Conservation (phyloP, 768 basidiomycete genomes). For the Mycena capillaripes region DNA sequence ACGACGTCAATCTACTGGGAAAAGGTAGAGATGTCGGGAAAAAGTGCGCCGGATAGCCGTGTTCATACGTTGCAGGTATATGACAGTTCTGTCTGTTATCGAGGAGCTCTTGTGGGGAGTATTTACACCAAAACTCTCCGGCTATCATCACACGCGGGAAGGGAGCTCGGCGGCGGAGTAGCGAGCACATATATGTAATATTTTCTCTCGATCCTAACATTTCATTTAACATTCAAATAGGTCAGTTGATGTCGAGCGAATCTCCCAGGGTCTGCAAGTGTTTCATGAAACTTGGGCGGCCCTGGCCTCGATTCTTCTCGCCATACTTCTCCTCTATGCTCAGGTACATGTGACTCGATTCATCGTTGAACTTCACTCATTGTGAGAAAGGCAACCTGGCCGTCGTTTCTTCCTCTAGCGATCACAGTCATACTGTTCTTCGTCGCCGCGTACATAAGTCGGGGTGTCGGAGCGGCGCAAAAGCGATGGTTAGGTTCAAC, state of each 20-base stretch:
- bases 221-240: background rate
- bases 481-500: constrained; percentile 19
- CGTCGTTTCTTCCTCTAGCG: constrained; percentile 20
- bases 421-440: constrained; percentile 11
- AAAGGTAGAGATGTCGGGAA: background rate
- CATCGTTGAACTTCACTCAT: background rate
- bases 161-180: constrained; percentile 24
- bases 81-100: constrained; percentile 15
- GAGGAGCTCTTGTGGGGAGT: constrained; percentile 12
- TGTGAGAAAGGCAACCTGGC: constrained; percentile 19
- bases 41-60: background rate
- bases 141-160: constrained; percentile 4
- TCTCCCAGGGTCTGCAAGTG: constrained; percentile 21
- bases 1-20: constrained; percentile 24
- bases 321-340: constrained; percentile 16
- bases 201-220: background rate
- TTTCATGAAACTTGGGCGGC: constrained; percentile 28
- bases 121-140: constrained; percentile 26
- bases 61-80: constrained; percentile 7
- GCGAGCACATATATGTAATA: constrained; percentile 32
- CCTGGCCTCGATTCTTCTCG: background rate
- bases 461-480: constrained; percentile 15
- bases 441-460: constrained; percentile 13
- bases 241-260: constrained; percentile 29
- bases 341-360: background rate